phyloP scores from a whole-genome alignment of 257 asterid species.

The Plantago major region DNA sequence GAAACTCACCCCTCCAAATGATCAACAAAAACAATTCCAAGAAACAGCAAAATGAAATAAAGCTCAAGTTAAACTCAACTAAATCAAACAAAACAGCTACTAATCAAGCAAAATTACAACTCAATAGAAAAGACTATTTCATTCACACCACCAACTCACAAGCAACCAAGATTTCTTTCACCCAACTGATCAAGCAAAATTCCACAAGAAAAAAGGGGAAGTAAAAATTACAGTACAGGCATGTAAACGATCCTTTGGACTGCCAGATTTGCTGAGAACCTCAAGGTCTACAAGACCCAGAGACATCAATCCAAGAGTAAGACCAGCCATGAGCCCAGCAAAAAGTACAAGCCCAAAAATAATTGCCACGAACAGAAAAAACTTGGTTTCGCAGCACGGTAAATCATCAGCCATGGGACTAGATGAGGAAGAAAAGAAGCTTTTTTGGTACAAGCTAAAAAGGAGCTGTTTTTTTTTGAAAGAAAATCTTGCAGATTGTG shows the following conservation, averaged over 20 bases:
- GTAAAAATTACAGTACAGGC: conserved; percentile 52
- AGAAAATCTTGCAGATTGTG: no score
- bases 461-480: no score
- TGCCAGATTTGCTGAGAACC: conserved; percentile 95
- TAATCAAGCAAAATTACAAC: no score
- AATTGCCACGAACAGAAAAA: conserved; percentile 42
- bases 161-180: conserved; percentile 13
- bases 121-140: no score
- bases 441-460: no score
- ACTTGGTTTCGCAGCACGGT: conserved; percentile 54
- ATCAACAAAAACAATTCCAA: background rate
- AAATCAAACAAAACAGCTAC: no score
- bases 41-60: conserved; percentile 5
- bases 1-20: no score
- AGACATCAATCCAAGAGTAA: conserved; percentile 97
- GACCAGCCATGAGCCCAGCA: conserved; percentile 98
- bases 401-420: conserved; percentile 71
- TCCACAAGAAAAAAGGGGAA: background rate
- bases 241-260: conserved; percentile 76
- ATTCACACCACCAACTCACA: no score
- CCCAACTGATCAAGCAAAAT: background rate
- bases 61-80: background rate
- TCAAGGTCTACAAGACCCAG: conserved; percentile 99
- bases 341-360: conserved; percentile 68
- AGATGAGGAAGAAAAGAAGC: no score